Conservation (phyloP, 2,329 filamentous ascomycete genomes). For the Onygena corvina region DNA sequence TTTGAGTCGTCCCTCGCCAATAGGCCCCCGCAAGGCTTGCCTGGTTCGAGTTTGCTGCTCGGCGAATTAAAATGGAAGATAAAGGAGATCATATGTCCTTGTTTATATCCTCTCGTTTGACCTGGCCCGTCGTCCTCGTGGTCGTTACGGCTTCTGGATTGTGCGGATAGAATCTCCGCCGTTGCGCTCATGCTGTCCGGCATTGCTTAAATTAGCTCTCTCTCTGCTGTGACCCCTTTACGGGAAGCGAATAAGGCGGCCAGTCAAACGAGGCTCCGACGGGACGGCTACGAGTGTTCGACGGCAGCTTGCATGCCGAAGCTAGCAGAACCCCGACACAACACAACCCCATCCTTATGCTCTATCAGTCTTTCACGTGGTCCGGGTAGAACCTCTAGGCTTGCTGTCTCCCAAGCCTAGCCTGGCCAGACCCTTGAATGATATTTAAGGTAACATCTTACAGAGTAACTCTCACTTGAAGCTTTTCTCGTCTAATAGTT, state of each 20-base stretch:
- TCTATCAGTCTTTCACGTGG: not conserved
- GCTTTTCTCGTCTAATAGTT: constrained; percentile 4
- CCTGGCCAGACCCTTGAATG: not conserved
- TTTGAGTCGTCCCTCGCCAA: not conserved
- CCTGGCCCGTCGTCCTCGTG: not conserved
- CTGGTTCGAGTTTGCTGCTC: not conserved
- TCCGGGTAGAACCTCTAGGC: not conserved
- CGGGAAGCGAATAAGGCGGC: constrained; percentile 4
- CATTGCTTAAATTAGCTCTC: not conserved
- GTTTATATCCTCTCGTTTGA: not conserved
- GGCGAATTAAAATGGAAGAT: not conserved
- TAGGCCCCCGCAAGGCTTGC: not conserved
- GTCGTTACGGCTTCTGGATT: not conserved
- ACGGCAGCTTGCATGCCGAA: constrained; percentile 4
- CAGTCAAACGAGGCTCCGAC: not conserved
- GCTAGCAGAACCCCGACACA: not conserved
- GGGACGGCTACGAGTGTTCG: not conserved
- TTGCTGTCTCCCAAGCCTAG: not conserved
- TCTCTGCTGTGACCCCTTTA: not conserved
- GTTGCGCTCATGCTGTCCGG: not conserved
- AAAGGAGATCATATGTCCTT: not conserved
- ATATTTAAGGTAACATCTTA: not conserved
- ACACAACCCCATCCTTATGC: not conserved
- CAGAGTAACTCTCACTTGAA: not conserved
- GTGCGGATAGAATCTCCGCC: not conserved